phyloP scores from a whole-genome alignment of 208 protist genomes.

The Phytomonas serpens region DNA sequence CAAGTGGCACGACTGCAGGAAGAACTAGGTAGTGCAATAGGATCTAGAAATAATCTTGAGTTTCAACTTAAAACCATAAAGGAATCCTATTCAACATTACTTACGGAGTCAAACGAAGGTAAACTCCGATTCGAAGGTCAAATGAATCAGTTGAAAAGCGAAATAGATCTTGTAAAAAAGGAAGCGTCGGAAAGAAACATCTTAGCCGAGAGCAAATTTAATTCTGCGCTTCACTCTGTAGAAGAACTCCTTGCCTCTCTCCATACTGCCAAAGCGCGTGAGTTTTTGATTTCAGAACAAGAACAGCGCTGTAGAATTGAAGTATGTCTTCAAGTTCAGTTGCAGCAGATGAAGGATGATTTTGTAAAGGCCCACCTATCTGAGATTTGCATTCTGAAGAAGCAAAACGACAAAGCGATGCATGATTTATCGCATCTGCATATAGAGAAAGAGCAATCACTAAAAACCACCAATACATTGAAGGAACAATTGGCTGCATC shows the following conservation, averaged over 20 bases:
- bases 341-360: background rate
- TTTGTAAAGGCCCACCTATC: background rate
- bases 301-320: background rate
- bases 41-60: slow-evolving; percentile 34
- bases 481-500: background rate
- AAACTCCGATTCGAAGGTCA: slow-evolving; percentile 16
- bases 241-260: slow-evolving; percentile 25
- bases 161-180: slow-evolving; percentile 12
- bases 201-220: slow-evolving; percentile 21
- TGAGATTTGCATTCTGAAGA: background rate
- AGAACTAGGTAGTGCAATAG: slow-evolving; percentile 14
- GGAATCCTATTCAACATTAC: slow-evolving; percentile 49
- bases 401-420: background rate
- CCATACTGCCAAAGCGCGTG: background rate
- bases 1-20: slow-evolving; percentile 15
- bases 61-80: slow-evolving; percentile 42
- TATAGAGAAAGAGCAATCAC: background rate
- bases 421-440: background rate
- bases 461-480: background rate
- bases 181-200: slow-evolving; percentile 14
- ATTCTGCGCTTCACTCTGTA: slow-evolving; percentile 16
- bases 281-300: background rate
- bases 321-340: background rate
- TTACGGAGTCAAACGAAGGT: slow-evolving; percentile 47
- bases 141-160: slow-evolving; percentile 6